Percentiles rank a stretch among this genome's conserved stretches.
These are phyloP conservation scores for Termitomyces sp. DNA, from an alignment of 768 basidiomycete species.

Conservation along the genomic window DNA sequence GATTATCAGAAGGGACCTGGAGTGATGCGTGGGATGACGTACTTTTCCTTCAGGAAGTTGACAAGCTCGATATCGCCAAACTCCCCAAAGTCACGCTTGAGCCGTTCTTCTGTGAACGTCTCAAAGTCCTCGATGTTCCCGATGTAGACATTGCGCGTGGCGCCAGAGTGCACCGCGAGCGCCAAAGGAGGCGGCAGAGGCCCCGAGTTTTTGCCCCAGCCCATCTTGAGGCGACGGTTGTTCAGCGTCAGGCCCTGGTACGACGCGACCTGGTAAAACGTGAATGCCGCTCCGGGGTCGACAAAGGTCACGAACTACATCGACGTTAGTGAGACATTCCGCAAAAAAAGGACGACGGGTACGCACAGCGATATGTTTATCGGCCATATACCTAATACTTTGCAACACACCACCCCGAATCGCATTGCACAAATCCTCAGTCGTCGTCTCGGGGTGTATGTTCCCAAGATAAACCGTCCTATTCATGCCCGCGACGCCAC, in stretches of 20 bases:
- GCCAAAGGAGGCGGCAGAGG: slow-evolving; percentile 81
- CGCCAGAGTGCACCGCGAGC: slow-evolving; percentile 87
- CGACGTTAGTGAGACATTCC: too few relatives aligned
- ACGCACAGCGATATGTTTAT: slow-evolving; percentile 94
- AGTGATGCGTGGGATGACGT: slow-evolving; percentile 27
- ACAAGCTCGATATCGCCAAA: slow-evolving; percentile 96
- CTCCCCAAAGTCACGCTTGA: slow-evolving; percentile 92
- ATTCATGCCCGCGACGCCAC: slow-evolving; percentile 60
- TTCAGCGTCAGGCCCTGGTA: slow-evolving; percentile 89
- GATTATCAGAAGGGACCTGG: neutral
- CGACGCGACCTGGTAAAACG: slow-evolving; percentile 91
- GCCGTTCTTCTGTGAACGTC: slow-evolving; percentile 81
- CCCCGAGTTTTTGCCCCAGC: slow-evolving; percentile 97
- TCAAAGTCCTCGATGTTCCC: slow-evolving; percentile 97
- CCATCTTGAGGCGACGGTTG: slow-evolving; percentile 92
- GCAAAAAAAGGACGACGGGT: neutral
- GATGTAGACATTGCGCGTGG: slow-evolving; percentile 95
- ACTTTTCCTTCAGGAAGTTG: slow-evolving; percentile 95
- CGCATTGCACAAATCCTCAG: slow-evolving; percentile 95
- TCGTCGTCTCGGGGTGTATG: slow-evolving; percentile 92
- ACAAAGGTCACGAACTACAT: slow-evolving; percentile 92
- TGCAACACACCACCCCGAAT: slow-evolving; percentile 96
- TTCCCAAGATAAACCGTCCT: slow-evolving; percentile 95
- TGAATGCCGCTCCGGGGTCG: slow-evolving; percentile 88
- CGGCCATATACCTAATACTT: slow-evolving; percentile 92